A percentile compares a stretch with the other conserved stretches of the same genome.
phyloP scores from a whole-genome alignment of 2,329 filamentous ascomycete species.

The Paecilomyces dactylethromorphus region DNA sequence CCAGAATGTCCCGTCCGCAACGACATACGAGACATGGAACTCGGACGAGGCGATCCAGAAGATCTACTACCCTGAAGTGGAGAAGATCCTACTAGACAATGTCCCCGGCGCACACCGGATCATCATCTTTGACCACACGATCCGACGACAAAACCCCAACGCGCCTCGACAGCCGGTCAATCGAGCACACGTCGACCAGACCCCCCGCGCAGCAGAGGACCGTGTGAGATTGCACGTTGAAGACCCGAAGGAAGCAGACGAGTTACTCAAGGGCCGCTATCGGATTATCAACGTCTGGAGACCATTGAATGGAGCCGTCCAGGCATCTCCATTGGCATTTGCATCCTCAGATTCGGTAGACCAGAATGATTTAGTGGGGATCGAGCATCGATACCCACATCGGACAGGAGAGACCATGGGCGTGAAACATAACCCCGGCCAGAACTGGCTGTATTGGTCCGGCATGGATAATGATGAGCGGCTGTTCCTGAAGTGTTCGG shows the following conservation, averaged over 20 bases:
- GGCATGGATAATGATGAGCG: constrained; percentile 69
- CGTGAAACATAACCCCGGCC: constrained; percentile 54
- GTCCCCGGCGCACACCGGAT: constrained; percentile 62
- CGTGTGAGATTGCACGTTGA: constrained; percentile 64
- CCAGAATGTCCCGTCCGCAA: constrained; percentile 49
- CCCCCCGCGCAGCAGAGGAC: constrained; percentile 55
- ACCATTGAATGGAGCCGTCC: constrained; percentile 54
- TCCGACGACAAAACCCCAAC: constrained; percentile 58
- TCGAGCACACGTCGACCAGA: constrained; percentile 79
- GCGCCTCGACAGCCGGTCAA: constrained; percentile 63
- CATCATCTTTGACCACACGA: constrained; percentile 80
- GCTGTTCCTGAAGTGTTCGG: constrained; percentile 73
- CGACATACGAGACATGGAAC: constrained; percentile 54
- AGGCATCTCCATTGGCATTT: constrained; percentile 51
- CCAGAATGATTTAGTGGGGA: constrained; percentile 60
- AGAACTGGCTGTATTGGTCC: constrained; percentile 74
- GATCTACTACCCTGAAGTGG: constrained; percentile 81
- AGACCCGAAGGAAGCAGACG: constrained; percentile 56
- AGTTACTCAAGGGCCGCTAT: constrained; percentile 61
- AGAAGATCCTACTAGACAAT: constrained; percentile 60
- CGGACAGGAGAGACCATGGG: constrained; percentile 69
- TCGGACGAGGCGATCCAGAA: constrained; percentile 59
- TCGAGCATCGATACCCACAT: constrained; percentile 67
- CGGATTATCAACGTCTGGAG: constrained; percentile 87
- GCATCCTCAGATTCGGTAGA: constrained; percentile 50